Percentiles rank a stretch among this genome's conserved stretches.
phyloP scores from a whole-genome alignment of 2,329 filamentous ascomycete species.

The Pseudogymnoascus sp. region DNA sequence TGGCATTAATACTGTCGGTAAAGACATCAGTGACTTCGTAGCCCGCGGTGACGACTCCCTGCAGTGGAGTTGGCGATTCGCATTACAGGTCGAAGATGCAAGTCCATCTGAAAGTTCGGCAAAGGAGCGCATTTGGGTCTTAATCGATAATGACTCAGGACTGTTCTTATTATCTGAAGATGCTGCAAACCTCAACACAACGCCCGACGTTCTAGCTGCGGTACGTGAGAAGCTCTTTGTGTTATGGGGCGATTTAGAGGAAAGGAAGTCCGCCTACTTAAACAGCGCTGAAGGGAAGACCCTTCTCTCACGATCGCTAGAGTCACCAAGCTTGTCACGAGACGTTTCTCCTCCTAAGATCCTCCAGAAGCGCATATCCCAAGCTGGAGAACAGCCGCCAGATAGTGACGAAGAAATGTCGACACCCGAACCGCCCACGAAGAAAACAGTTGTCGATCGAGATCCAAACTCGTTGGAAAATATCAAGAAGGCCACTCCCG shows the following conservation, averaged over 20 bases:
- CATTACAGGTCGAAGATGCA: constrained; percentile 67
- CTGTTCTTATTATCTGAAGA: constrained; percentile 44
- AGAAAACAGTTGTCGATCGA: background rate
- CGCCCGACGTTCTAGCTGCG: constrained; percentile 38
- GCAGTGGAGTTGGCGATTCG: constrained; percentile 61
- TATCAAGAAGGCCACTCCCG: constrained; percentile 1
- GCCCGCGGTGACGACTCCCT: background rate
- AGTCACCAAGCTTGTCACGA: constrained; percentile 20
- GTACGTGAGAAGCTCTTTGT: constrained; percentile 65
- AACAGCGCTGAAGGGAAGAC: background rate
- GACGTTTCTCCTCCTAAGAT: constrained; percentile 5
- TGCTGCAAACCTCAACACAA: constrained; percentile 47
- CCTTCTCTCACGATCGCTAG: constrained; percentile 22
- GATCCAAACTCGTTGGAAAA: background rate
- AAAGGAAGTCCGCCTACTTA: constrained; percentile 45
- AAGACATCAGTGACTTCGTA: constrained; percentile 23
- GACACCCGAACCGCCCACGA: background rate
- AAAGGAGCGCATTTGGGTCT: constrained; percentile 52
- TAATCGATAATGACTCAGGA: constrained; percentile 54
- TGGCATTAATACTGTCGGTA: constrained; percentile 23
- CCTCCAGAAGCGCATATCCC: background rate
- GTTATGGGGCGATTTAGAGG: constrained; percentile 81
- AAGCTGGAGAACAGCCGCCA: constrained; percentile 5
- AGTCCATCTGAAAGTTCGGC: constrained; percentile 25
- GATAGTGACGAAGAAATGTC: constrained; percentile 11